phyloP scores from a whole-genome alignment of 352 stramenopile species.

The Pythium pectinolyticum region DNA sequence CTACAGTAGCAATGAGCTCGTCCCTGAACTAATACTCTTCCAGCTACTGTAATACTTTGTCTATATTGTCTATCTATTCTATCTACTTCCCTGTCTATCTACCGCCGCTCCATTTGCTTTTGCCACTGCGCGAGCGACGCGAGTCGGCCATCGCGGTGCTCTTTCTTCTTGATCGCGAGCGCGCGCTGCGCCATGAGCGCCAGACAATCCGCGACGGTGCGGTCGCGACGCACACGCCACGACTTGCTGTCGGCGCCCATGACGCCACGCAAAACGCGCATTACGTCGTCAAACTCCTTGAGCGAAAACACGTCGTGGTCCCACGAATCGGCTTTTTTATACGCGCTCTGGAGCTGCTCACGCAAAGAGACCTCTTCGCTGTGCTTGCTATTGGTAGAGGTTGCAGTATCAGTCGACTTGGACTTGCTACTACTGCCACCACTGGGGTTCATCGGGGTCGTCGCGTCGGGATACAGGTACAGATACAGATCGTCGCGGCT shows the following conservation, averaged over 20 bases:
- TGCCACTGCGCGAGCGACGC: slow-evolving; percentile 17
- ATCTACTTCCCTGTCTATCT: too few relatives aligned
- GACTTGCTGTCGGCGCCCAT: slow-evolving; percentile 5
- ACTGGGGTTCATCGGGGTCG: not conserved
- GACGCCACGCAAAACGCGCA: slow-evolving; percentile 4
- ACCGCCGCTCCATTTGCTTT: slow-evolving; percentile 3
- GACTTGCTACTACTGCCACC: not conserved
- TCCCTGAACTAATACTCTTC: too few relatives aligned
- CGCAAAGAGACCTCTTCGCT: slow-evolving; percentile 2
- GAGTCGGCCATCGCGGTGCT: slow-evolving; percentile 15
- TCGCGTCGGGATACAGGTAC: slow-evolving; percentile 11
- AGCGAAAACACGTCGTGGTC: slow-evolving; percentile 21
- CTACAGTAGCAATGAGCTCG: too few relatives aligned
- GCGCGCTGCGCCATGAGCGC: slow-evolving; percentile 3
- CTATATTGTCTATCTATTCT: too few relatives aligned
- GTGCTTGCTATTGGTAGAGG: not conserved
- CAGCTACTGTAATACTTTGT: too few relatives aligned
- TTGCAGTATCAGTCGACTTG: not conserved
- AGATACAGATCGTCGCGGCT: slow-evolving; percentile 14
- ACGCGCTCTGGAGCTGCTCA: not conserved
- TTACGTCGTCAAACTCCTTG: slow-evolving; percentile 20
- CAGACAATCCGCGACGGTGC: slow-evolving; percentile 8
- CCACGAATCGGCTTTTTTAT: slow-evolving; percentile 9
- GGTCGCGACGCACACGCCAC: slow-evolving; percentile 5
- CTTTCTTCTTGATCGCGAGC: slow-evolving; percentile 18